Base-by-base conservation (phyloP, 208 protist genomes). In the Porcisia deanei region DNA sequence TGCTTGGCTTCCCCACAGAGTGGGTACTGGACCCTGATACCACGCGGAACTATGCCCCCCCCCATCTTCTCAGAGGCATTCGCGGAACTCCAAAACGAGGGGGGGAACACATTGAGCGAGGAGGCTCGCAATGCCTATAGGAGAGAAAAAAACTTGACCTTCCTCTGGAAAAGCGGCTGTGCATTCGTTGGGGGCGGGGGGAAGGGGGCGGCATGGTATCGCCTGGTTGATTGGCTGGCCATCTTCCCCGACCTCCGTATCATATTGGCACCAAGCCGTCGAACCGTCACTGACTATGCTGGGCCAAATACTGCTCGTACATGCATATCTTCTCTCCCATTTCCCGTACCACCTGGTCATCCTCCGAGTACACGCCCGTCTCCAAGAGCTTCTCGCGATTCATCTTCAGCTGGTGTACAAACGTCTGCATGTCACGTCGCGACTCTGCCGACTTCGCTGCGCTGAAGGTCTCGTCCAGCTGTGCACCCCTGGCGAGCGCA, bases 251-350 rank as follows among this genome's bases (percentile, higher is more conserved):
- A 18, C 20, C 5, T 43, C 63, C 39, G 41, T 18, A 18, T 52
- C 5, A 5, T 79, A 53, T 61, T 30, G 22, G 34, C 12, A 57
- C 47, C 16, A 43, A 57, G 45, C 65, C 34, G 30, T 30, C 22
- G 66, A 55, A 39, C 25, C 54, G 22, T 66, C 49, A 55, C 54
- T 73, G 63, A 20, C 53, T 37, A 37, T 77, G 80, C 58, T 85
- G 66, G 1, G 67, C 58, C 47, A 86, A 75, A 70, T 95, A 95
- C 55, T 94, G 76, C 71, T 97, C 93, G 71, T 97, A 97, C n/a
- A 94, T 68, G 22, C 71, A 73, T 66, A 97, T 96, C 76, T 97
- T 97, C 54, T 94, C 87, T 9, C 70, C 82, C 94, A 97, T 97
- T 76, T 96, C 91, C 54, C 57, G 66, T 47, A 97, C 75, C 53